Conservation (phyloP, 2,329 filamentous ascomycete genomes). For the Colletotrichum echinochloae region DNA sequence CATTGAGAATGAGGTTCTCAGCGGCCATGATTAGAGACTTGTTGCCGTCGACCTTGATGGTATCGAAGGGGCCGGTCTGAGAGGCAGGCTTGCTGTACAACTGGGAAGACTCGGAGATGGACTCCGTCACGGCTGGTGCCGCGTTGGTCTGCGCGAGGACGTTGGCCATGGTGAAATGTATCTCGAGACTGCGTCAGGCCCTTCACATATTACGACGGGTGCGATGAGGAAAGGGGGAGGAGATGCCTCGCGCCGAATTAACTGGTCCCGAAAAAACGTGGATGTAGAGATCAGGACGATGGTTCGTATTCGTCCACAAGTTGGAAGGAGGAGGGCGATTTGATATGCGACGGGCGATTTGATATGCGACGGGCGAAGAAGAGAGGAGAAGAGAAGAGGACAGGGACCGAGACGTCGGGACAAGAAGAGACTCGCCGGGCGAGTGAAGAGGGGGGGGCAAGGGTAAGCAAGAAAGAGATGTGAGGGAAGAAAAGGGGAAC, state of each 20-base stretch:
- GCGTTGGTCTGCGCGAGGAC: background rate
- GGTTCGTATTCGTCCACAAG: slow-evolving; percentile 2
- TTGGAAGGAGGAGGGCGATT: background rate
- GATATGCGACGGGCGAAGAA: background rate
- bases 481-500: background rate
- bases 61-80: slow-evolving; percentile 22
- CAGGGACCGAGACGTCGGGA: background rate
- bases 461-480: background rate
- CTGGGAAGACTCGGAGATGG: slow-evolving; percentile 38
- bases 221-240: background rate
- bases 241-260: background rate
- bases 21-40: slow-evolving; percentile 49
- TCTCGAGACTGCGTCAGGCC: slow-evolving; percentile 17
- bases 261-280: background rate
- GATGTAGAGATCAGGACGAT: background rate
- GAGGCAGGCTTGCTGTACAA: slow-evolving; percentile 36
- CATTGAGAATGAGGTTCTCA: slow-evolving; percentile 49
- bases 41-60: slow-evolving; percentile 46
- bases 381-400: background rate
- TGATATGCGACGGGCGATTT: background rate
- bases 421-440: background rate
- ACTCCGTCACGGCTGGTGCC: slow-evolving; percentile 25
- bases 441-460: background rate
- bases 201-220: slow-evolving; percentile 11
- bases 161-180: slow-evolving; percentile 15